Evolutionary conservation across 805 yeast species (phyloP).

Genomic region (Yarrowia sp.): DNA sequence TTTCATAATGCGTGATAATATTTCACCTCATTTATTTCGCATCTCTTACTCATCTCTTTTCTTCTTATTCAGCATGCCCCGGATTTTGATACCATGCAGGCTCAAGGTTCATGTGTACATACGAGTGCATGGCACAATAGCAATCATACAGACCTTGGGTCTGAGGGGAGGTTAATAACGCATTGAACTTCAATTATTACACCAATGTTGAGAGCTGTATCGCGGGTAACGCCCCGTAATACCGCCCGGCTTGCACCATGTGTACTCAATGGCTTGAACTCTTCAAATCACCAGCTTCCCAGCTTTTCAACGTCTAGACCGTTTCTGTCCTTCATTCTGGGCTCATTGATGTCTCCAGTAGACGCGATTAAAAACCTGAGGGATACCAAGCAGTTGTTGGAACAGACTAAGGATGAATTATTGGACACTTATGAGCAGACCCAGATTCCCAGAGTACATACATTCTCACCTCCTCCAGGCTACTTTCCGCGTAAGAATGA

Average conservation of each 20-base stretch:
- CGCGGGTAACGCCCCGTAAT: conserved; percentile 6
- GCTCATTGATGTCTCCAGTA: conserved; percentile 41
- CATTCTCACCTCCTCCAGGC: conserved; percentile 42
- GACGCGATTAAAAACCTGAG: conserved; percentile 42
- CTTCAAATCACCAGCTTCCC: neutral
- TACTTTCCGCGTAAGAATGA: conserved; percentile 41
- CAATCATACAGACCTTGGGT: conserved; percentile 10
- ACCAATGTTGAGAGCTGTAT: conserved; percentile 30
- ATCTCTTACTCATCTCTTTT: too few species aligned
- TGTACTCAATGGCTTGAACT: neutral
- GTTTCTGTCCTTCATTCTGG: conserved; percentile 34
- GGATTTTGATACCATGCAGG: neutral
- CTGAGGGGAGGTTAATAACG: neutral
- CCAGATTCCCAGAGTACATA: conserved; percentile 42
- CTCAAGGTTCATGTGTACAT: conserved; percentile 21
- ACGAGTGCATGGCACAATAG: conserved; percentile 20
- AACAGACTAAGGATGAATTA: conserved; percentile 42
- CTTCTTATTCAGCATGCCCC: conserved; percentile 1
- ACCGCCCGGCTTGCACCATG: neutral
- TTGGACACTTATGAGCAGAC: conserved; percentile 42
- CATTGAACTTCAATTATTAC: neutral
- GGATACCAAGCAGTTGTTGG: conserved; percentile 42
- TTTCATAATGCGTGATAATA: too few species aligned
- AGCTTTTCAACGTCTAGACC: conserved; percentile 39
- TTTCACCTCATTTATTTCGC: too few species aligned